Conservation (phyloP, 768 basidiomycete species). For the Tylopilus vinaceipallidus region DNA sequence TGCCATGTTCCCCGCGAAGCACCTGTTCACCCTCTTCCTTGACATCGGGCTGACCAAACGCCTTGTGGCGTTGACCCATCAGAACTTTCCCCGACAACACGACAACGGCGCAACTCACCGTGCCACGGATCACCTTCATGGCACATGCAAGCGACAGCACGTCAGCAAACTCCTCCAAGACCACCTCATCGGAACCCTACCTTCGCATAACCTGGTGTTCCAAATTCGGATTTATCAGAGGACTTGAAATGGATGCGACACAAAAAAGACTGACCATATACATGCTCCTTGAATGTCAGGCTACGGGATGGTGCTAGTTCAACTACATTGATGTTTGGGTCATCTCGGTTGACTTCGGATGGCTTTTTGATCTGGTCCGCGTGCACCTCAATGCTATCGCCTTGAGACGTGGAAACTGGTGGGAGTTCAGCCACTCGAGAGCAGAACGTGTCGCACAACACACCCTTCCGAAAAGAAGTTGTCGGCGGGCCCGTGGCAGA, state of each 20-base stretch:
- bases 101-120: constrained; percentile 16
- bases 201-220: constrained; percentile 30
- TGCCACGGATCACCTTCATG: constrained; percentile 30
- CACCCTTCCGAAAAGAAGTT: constrained; percentile 40
- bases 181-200: constrained; percentile 13
- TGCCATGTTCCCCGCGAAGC: constrained; percentile 45
- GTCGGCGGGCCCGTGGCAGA: constrained; percentile 29
- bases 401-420: constrained; percentile 36
- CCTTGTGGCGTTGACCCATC: constrained; percentile 9
- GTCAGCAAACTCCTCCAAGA: constrained; percentile 4
- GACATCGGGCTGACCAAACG: constrained; percentile 35
- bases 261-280: constrained; percentile 43
- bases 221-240: neutral
- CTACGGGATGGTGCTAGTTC: constrained; percentile 22
- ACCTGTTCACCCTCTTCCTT: constrained; percentile 56
- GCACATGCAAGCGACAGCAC: neutral
- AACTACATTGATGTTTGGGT: constrained; percentile 25
- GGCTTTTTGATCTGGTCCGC: constrained; percentile 26
- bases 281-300: constrained; percentile 58
- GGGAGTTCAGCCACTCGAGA: neutral
- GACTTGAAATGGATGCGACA: neutral
- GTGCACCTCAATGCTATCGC: constrained; percentile 35
- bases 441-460: neutral
- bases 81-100: constrained; percentile 1
- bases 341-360: constrained; percentile 26